Percentiles rank a stretch among this genome's conserved stretches.
Conservation (phyloP, 73 alveolate species). For the Symbiodinium pilosum region DNA sequence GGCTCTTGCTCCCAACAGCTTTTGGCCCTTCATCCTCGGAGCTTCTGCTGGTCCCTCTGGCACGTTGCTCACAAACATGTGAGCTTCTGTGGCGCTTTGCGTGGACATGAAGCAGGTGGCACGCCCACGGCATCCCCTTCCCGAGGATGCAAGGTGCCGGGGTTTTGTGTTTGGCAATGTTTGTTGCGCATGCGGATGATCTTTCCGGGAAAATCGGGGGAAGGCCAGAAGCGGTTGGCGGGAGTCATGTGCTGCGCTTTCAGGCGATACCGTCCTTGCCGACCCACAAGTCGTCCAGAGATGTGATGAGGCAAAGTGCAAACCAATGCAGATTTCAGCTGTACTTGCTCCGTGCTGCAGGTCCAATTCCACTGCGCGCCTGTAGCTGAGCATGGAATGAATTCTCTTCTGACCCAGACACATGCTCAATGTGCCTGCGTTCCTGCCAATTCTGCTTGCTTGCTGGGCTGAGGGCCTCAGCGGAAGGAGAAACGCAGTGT, state of each 20-base stretch:
- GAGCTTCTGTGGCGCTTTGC: no score
- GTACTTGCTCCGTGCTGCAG: background rate
- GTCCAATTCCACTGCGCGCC: background rate
- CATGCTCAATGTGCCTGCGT: background rate
- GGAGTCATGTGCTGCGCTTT: no score
- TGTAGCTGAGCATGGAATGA: no score
- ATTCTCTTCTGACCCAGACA: background rate
- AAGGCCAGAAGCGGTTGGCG: no score
- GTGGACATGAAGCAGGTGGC: background rate
- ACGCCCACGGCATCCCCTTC: background rate
- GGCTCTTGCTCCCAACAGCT: slow-evolving; percentile 45
- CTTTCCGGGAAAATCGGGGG: no score
- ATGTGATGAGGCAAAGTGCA: background rate
- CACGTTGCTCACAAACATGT: no score
- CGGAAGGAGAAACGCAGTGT: slow-evolving; percentile 9
- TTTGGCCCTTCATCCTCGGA: slow-evolving; percentile 50
- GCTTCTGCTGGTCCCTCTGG: no score
- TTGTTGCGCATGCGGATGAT: no score
- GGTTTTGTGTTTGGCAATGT: no score
- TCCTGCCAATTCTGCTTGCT: no score
- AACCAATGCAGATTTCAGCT: background rate
- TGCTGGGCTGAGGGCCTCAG: background rate
- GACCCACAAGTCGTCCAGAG: background rate
- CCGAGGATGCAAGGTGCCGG: background rate
- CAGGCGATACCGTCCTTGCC: background rate